Base-by-base conservation (phyloP, 257 asterid species). In the Rubia yunnanensis region DNA sequence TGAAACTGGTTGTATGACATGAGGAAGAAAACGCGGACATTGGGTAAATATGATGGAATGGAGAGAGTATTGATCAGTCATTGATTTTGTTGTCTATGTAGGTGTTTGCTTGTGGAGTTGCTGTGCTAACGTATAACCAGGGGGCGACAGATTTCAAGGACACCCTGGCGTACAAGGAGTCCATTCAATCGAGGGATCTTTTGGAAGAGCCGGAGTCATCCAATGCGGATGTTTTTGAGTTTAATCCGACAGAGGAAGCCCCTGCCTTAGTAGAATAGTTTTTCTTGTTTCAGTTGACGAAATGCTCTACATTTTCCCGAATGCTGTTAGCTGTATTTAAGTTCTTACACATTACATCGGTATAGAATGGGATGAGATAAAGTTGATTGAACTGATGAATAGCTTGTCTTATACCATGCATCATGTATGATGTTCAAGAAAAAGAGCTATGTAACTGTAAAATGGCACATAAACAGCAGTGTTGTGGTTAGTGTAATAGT, bases 61-160 rank as follows among this genome's bases (percentile, higher is more conserved):
- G 22, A 14, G 6, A 49, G 38, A 48, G 20, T 54, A 48, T 23
- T 57, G 26, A n/a, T n/a, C n/a, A 63, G 10, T 59, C 34, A 5
- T 59, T 63, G 41, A 44, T 38, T 59, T 14, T 65, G 59, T 20
- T 63, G 31, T 22, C 1, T 17, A 52, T 68, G 73, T 88, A 89
- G 97, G 58, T 92, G 74, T 58, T 80, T 69, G 94, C 96, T 26
- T 82, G 95, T 75, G 97, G 94, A 13, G 72, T 89, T 67, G 97
- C 97, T 46, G 97, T 86, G 81, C 81, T 82, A 30, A 82, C 94
- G 6, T 89, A 82, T 30, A 94, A 89, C 20, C 94, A 84, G 18
- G 96, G 99, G 66, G 97, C 97, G 57, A 80, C 96, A 30, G 99
- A 94, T 76, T 89, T 89, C 84, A 94, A 88, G 80, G 85, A 88